Evolutionary conservation across 1,139 yeast species (phyloP).

Genomic region (Candida labiduridarum): DNA sequence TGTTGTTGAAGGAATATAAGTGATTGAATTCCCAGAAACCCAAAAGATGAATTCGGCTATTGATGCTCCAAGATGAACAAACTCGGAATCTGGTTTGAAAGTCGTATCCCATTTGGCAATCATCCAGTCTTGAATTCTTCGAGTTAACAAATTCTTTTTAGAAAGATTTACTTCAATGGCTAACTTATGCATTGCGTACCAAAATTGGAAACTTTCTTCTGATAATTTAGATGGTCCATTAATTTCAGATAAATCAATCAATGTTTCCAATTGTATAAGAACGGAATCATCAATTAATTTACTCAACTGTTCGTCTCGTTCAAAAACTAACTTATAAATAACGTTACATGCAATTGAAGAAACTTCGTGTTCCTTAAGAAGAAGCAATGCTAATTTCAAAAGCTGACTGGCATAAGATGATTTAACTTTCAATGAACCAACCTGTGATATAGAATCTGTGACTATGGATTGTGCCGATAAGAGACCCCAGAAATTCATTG

Average conservation of each 20-base stretch:
- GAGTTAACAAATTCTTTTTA: constrained; percentile 18
- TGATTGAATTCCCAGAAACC: constrained; percentile 34
- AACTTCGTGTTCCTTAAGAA: constrained; percentile 35
- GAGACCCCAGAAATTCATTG: constrained; percentile 37
- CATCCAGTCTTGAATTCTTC: constrained; percentile 50
- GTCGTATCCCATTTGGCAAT: constrained; percentile 39
- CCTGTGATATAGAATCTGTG: constrained; percentile 7
- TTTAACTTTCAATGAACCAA: background rate
- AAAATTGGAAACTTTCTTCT: constrained; percentile 52
- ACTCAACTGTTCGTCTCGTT: constrained; percentile 16
- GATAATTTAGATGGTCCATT: constrained; percentile 57
- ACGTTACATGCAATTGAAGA: constrained; percentile 25
- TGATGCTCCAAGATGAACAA: constrained; percentile 13
- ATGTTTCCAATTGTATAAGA: constrained; percentile 46
- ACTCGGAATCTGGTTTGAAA: constrained; percentile 7
- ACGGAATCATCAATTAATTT: constrained; percentile 38
- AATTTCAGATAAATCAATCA: constrained; percentile 56
- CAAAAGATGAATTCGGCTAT: constrained; percentile 45
- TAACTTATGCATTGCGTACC: constrained; percentile 49
- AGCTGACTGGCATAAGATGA: constrained; percentile 17
- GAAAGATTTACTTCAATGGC: constrained; percentile 32
- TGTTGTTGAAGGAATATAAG: background rate
- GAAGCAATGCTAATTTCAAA: constrained; percentile 48
- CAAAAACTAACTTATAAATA: constrained; percentile 19
- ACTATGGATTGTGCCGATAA: constrained; percentile 32